Evolutionary conservation across 495 filamentous ascomycete species (phyloP).

Genomic region (Xylaria curta): DNA sequence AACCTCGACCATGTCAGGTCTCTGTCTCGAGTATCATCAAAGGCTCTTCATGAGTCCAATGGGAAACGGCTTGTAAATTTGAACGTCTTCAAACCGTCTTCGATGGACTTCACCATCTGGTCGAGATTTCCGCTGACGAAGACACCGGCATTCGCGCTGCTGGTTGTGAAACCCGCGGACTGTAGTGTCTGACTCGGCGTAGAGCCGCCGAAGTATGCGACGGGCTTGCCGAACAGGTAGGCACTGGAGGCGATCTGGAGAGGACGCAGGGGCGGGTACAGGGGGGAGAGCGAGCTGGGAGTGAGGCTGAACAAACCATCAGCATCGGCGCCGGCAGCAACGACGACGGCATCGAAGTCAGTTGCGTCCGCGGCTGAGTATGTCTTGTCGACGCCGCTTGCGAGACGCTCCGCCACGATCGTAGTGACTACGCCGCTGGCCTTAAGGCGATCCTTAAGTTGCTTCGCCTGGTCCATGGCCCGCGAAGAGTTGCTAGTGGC

Average conservation of each 20-base stretch:
- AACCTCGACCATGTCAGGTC: not conserved
- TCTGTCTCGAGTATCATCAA: not conserved
- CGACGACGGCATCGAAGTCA: slow-evolving; percentile 72
- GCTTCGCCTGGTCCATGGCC: slow-evolving; percentile 53
- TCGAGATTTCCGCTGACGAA: slow-evolving; percentile 47
- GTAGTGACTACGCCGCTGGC: slow-evolving; percentile 59
- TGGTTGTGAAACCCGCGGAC: slow-evolving; percentile 46
- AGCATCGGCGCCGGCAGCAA: slow-evolving; percentile 61
- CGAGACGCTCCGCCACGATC: slow-evolving; percentile 68
- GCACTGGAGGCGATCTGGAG: slow-evolving; percentile 69
- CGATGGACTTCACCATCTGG: slow-evolving; percentile 53
- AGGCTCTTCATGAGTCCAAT: slow-evolving; percentile 46
- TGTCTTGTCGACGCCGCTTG: slow-evolving; percentile 66
- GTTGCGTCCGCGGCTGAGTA: slow-evolving; percentile 75
- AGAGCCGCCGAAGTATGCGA: slow-evolving; percentile 64
- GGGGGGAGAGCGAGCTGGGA: slow-evolving; percentile 49
- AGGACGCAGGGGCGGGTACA: slow-evolving; percentile 70
- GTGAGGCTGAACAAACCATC: slow-evolving; percentile 51
- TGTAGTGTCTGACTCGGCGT: slow-evolving; percentile 46
- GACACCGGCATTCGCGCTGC: slow-evolving; percentile 55
- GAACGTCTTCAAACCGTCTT: slow-evolving; percentile 68
- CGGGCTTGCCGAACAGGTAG: slow-evolving; percentile 76
- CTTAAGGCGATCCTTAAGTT: slow-evolving; percentile 54
- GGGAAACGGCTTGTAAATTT: slow-evolving; percentile 66
- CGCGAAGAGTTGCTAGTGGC: slow-evolving; percentile 26